Evolutionary conservation across 495 filamentous ascomycete genomes (phyloP).

Genomic region (Evansstolkia leycettana): DNA sequence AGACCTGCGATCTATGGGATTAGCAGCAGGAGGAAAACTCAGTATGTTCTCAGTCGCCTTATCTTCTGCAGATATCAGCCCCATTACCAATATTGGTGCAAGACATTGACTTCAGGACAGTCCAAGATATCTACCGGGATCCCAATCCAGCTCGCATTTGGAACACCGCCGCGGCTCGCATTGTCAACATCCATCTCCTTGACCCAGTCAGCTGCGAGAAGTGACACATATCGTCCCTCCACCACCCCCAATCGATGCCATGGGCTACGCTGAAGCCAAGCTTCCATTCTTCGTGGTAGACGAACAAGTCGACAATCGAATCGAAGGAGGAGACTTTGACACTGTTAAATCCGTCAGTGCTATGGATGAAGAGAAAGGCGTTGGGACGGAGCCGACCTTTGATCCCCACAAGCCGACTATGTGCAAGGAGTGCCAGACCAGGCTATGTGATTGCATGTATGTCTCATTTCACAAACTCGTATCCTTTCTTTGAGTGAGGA

Average conservation of each 20-base stretch:
- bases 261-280: conserved; percentile 15
- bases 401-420: conserved; percentile 2
- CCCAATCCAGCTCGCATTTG: conserved; percentile 8
- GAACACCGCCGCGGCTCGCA: conserved; percentile 16
- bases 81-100: too few relatives aligned
- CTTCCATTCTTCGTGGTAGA: conserved; percentile 22
- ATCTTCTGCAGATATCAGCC: too few relatives aligned
- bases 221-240: conserved; percentile 22
- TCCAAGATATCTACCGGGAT: conserved; percentile 17
- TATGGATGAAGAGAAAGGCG: neutral
- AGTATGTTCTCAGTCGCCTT: neutral
- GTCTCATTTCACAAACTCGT: neutral
- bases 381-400: neutral
- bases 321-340: conserved; percentile 6
- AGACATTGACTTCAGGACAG: too few relatives aligned
- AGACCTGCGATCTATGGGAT: conserved; percentile 10
- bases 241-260: conserved; percentile 18
- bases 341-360: conserved; percentile 6
- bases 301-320: conserved; percentile 1
- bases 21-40: conserved; percentile 21
- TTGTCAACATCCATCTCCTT: conserved; percentile 21
- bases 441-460: neutral
- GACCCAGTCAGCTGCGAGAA: conserved; percentile 17
- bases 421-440: conserved; percentile 10
- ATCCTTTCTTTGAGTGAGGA: too few relatives aligned